Evolutionary conservation across 2,329 filamentous ascomycete species (phyloP).

Genomic region (Hypoxylon sp.): DNA sequence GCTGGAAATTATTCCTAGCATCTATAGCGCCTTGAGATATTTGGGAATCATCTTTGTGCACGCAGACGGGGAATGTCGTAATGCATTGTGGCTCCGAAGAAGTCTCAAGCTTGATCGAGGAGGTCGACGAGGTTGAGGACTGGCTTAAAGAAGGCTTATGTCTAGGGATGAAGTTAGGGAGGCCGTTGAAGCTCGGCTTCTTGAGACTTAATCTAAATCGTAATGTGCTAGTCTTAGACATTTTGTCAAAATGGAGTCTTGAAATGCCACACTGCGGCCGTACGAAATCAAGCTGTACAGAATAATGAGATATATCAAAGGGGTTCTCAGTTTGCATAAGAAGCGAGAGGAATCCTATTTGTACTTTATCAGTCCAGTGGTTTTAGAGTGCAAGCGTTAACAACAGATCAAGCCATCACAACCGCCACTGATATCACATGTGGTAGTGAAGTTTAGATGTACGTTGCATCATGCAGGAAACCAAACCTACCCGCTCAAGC

Average conservation of each 20-base stretch:
- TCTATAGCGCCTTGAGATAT: conserved; percentile 14
- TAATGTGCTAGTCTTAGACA: conserved; percentile 20
- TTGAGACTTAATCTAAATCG: conserved; percentile 15
- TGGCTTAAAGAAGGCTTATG: conserved; percentile 15
- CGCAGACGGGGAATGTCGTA: conserved; percentile 16
- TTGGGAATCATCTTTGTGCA: conserved; percentile 16
- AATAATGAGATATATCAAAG: conserved; percentile 2
- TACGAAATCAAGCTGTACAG: conserved; percentile 14
- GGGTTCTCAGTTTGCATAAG: not conserved
- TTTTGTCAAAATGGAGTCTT: conserved; percentile 11
- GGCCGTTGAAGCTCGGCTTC: conserved; percentile 17
- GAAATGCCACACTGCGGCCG: conserved; percentile 12
- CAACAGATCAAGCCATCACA: not conserved
- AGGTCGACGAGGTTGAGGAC: conserved; percentile 10
- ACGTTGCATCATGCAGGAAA: conserved; percentile 14
- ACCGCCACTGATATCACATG: not conserved
- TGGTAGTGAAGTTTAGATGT: conserved; percentile 1
- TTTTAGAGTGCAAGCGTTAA: not conserved
- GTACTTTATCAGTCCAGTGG: conserved; percentile 1
- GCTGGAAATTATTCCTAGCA: conserved; percentile 17
- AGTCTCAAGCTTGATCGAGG: conserved; percentile 18
- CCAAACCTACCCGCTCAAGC: not conserved
- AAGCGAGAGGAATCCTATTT: conserved; percentile 7
- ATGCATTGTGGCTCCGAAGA: conserved; percentile 18
- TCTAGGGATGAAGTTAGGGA: conserved; percentile 16